Evolutionary conservation across 169 alveolate genomes (phyloP).

Genomic region (Plasmodium gonderi): DNA sequence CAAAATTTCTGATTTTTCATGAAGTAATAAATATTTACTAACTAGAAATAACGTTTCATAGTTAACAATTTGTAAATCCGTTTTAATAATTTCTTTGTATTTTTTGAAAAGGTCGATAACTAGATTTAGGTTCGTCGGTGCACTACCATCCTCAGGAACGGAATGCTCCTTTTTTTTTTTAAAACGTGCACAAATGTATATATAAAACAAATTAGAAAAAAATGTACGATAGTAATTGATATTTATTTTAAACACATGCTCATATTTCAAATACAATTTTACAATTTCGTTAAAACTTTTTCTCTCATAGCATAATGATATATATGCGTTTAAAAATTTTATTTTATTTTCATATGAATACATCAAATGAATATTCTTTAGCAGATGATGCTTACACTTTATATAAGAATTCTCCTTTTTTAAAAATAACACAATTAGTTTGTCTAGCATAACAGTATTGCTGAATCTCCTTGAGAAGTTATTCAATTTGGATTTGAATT

Average conservation of each 20-base stretch:
- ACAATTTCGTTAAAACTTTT: constrained; percentile 35
- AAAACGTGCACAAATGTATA: constrained; percentile 30
- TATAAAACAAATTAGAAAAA: constrained; percentile 47
- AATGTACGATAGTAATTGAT: constrained; percentile 14
- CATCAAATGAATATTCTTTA: constrained; percentile 29
- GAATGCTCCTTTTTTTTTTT: background rate
- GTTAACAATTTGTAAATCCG: constrained; percentile 16
- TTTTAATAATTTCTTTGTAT: constrained; percentile 20
- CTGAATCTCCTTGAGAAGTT: background rate
- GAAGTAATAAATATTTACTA: constrained; percentile 40
- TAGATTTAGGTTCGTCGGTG: background rate
- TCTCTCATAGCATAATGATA: constrained; percentile 50
- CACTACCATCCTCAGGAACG: too few species aligned
- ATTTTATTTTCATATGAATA: constrained; percentile 32
- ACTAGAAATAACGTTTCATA: constrained; percentile 47
- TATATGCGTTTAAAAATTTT: constrained; percentile 44
- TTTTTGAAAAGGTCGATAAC: constrained; percentile 45
- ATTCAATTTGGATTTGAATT: constrained; percentile 21
- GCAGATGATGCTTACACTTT: constrained; percentile 40
- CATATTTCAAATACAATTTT: constrained; percentile 24
- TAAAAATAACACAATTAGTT: background rate
- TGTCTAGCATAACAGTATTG: constrained; percentile 25
- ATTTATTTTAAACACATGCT: constrained; percentile 12
- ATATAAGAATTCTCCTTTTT: constrained; percentile 8
- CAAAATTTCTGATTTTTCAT: constrained; percentile 3